Percentiles rank a stretch among this genome's conserved stretches.
Evolutionary conservation across 2,329 filamentous ascomycete species (phyloP).

Genomic region (Coniosporium uncinatum): DNA sequence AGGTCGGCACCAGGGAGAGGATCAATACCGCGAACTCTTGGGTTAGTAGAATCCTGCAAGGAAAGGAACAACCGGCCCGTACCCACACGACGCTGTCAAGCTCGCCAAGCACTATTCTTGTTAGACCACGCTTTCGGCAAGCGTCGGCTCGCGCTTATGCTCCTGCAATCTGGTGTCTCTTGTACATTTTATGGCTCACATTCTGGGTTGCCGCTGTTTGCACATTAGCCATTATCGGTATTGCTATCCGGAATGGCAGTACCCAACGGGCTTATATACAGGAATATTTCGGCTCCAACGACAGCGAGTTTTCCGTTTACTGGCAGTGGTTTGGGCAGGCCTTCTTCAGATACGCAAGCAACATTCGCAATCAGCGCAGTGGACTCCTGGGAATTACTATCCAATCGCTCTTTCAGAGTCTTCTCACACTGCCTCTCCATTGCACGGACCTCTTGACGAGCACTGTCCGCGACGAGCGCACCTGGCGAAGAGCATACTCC

Average conservation of each 20-base stretch:
- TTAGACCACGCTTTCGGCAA: not conserved
- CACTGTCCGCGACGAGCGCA: conserved; percentile 4
- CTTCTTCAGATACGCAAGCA: not conserved
- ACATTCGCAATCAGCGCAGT: not conserved
- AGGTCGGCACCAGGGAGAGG: too few species aligned
- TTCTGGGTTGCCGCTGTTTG: not conserved
- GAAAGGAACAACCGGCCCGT: too few species aligned
- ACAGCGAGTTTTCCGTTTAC: not conserved
- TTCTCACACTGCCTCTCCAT: conserved; percentile 4
- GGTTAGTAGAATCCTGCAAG: too few species aligned
- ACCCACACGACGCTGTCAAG: too few species aligned
- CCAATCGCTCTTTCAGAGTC: not conserved
- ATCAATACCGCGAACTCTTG: too few species aligned
- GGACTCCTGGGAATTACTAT: not conserved
- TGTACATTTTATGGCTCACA: not conserved
- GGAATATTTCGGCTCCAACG: too few species aligned
- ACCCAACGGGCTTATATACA: not conserved
- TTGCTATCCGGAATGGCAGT: not conserved
- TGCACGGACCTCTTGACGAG: conserved; percentile 4
- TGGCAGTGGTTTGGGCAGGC: not conserved
- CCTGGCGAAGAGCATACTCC: not conserved
- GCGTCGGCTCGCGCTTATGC: not conserved
- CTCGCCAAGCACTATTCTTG: not conserved
- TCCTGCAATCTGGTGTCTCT: not conserved
- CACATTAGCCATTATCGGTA: too few species aligned